A percentile compares a stretch with the other conserved stretches of the same genome.
Conservation (phyloP, 768 basidiomycete genomes). For the Pisolithus marmoratus region DNA sequence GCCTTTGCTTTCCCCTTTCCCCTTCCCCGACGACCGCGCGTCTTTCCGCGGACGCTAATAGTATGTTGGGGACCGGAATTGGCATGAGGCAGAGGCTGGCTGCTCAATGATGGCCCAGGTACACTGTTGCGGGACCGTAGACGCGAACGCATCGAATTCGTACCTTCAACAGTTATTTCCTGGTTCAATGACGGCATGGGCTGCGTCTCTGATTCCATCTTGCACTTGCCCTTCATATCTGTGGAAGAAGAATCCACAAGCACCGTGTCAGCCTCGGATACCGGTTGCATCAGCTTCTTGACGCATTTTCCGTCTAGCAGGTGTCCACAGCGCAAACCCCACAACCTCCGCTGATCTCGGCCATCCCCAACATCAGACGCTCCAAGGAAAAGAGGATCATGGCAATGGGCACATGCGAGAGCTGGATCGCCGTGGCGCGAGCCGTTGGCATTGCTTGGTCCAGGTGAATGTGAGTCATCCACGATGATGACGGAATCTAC, state of each 20-base stretch:
- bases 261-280: constrained; percentile 4
- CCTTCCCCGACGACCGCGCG: constrained; percentile 11
- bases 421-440: constrained; percentile 31
- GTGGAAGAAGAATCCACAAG: constrained; percentile 10
- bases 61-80: neutral
- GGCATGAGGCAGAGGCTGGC: neutral
- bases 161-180: constrained; percentile 21
- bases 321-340: constrained; percentile 75
- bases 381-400: constrained; percentile 55
- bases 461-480: constrained; percentile 36
- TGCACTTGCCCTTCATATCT: constrained; percentile 40
- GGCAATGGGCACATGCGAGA: constrained; percentile 64
- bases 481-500: constrained; percentile 36
- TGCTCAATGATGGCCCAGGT: constrained; percentile 1
- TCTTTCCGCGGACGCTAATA: constrained; percentile 2
- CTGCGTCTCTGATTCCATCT: constrained; percentile 7
- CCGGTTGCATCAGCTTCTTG: constrained; percentile 48
- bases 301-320: constrained; percentile 75
- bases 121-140: constrained; percentile 42
- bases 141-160: constrained; percentile 49
- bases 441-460: constrained; percentile 15
- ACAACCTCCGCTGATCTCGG: constrained; percentile 44
- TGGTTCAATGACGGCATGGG: constrained; percentile 14
- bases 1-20: constrained; percentile 33
- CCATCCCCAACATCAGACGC: constrained; percentile 45